These are phyloP conservation scores for Clarireedia homoeocarpa DNA, from an alignment of 2,329 filamentous ascomycete genomes.

Conservation along the genomic window DNA sequence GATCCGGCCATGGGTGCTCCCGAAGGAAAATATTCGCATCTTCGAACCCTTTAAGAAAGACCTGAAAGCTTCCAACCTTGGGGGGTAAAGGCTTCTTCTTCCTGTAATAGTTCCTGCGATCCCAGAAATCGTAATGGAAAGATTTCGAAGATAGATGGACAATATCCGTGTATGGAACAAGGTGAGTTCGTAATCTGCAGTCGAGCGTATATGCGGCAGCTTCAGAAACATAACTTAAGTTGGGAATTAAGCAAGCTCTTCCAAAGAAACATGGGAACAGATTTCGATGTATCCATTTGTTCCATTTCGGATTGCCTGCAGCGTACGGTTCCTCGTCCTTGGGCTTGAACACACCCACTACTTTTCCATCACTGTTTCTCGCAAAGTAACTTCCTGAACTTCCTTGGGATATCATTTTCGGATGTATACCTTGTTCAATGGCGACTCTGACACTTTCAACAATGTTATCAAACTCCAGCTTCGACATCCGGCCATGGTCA, in stretches of 20 bases:
- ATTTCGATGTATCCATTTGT: conserved; percentile 98
- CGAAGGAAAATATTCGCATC: conserved; percentile 93
- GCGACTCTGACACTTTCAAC: conserved; percentile 85
- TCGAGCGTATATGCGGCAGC: conserved; percentile 95
- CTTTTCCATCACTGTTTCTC: conserved; percentile 81
- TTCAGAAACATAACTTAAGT: conserved; percentile 95
- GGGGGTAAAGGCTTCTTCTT: conserved; percentile 80
- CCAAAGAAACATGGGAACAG: conserved; percentile 97
- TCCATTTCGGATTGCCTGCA: conserved; percentile 96
- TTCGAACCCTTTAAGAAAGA: conserved; percentile 94
- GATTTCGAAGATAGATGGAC: conserved; percentile 92
- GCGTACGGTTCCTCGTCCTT: conserved; percentile 99
- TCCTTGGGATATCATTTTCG: conserved; percentile 92
- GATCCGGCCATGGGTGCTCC: conserved; percentile 95
- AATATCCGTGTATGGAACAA: conserved; percentile 95
- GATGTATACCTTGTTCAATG: conserved; percentile 85
- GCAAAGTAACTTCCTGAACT: conserved; percentile 99
- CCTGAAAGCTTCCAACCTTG: conserved; percentile 93
- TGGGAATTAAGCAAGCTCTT: conserved; percentile 88
- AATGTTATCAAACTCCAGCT: conserved; percentile 75
- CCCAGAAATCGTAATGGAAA: conserved; percentile 98
- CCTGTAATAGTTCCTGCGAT: conserved; percentile 77
- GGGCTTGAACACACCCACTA: conserved; percentile 96
- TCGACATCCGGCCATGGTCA: conserved; percentile 62
- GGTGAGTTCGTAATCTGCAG: conserved; percentile 76